Percentiles rank a stretch among this genome's conserved stretches.
phyloP scores from a whole-genome alignment of 164 flowering plant species.

The Stephania cephalantha region DNA sequence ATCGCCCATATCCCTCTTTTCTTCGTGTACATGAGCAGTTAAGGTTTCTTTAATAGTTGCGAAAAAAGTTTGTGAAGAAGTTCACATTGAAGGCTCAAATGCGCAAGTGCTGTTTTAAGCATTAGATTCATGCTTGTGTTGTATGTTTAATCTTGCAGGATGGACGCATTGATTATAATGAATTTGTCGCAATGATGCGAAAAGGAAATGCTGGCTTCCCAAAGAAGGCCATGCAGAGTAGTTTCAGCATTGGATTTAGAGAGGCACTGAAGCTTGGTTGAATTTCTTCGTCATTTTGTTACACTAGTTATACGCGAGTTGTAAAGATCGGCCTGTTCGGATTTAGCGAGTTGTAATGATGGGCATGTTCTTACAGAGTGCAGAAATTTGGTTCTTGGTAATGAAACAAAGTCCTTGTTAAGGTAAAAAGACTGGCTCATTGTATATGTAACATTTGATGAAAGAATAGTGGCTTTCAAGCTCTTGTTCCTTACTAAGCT shows the following conservation, averaged over 20 bases:
- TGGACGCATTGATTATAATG: slow-evolving; percentile 79
- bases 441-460: not conserved
- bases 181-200: slow-evolving; percentile 90
- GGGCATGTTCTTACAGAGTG: slow-evolving; percentile 19
- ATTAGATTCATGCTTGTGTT: not conserved
- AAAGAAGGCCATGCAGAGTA: slow-evolving; percentile 31
- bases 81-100: too few relatives aligned
- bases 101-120: too few relatives aligned
- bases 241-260: slow-evolving; percentile 45
- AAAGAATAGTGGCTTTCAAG: not conserved
- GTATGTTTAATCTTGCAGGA: slow-evolving; percentile 44
- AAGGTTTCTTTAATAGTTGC: too few relatives aligned
- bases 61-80: too few relatives aligned
- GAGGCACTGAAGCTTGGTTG: slow-evolving; percentile 49
- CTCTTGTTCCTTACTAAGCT: not conserved
- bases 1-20: too few relatives aligned
- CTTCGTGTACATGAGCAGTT: too few relatives aligned
- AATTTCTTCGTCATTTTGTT: slow-evolving; percentile 11
- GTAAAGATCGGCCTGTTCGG: slow-evolving; percentile 20
- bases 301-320: slow-evolving; percentile 13
- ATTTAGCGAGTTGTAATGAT: slow-evolving; percentile 16
- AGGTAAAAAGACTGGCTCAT: not conserved
- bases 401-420: not conserved
- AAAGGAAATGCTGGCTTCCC: slow-evolving; percentile 52
- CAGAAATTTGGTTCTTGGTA: not conserved